phyloP scores from a whole-genome alignment of 2,329 filamentous ascomycete genomes.

The Botrytis fragariae region DNA sequence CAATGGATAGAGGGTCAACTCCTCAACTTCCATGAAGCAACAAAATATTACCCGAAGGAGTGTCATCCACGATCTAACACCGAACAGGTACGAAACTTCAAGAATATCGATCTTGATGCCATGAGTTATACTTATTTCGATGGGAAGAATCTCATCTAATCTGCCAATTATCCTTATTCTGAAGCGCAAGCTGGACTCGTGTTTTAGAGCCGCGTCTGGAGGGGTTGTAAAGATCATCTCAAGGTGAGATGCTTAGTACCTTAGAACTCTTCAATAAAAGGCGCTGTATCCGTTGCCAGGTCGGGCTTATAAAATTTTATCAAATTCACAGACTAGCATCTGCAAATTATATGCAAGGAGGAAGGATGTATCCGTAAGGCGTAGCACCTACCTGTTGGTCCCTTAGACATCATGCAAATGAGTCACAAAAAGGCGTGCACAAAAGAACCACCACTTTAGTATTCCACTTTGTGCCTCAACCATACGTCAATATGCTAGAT shows the following conservation, averaged over 20 bases:
- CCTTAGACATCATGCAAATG: background rate
- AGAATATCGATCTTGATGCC: conserved; percentile 27
- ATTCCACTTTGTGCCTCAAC: background rate
- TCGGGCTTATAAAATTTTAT: background rate
- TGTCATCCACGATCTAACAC: background rate
- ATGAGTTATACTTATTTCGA: conserved; percentile 29
- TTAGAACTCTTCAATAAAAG: background rate
- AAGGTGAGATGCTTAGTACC: background rate
- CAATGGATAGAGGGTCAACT: too few relatives aligned
- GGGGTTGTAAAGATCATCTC: background rate
- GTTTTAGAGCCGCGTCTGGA: background rate
- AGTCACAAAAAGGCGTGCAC: background rate
- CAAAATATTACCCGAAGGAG: background rate
- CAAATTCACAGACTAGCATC: background rate
- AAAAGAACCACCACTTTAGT: background rate
- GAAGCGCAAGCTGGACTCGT: background rate
- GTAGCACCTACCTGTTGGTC: background rate
- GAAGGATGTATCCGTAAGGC: background rate
- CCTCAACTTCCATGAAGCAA: background rate
- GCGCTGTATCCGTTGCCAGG: background rate
- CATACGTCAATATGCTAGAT: background rate
- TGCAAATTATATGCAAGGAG: background rate
- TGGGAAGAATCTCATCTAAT: conserved; percentile 24
- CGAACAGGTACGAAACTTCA: conserved; percentile 28
- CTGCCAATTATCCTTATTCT: background rate